Base-by-base conservation (phyloP, 176 grass and related monocot species). In the Zoysia japonica region DNA sequence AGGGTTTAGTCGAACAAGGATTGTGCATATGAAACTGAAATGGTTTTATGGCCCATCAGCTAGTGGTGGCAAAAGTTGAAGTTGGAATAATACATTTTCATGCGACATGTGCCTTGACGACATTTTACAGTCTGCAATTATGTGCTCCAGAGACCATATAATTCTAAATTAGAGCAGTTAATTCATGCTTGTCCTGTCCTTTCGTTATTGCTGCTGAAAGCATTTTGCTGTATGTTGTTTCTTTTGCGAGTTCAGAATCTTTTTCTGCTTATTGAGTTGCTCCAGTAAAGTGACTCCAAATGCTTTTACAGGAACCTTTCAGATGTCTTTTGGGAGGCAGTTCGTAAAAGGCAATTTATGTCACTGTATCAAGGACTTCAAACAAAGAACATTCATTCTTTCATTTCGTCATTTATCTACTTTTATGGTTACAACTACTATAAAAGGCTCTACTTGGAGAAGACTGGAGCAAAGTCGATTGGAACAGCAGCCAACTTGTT, bases 341-440 rank as follows among this genome's bases (percentile, higher is more conserved):
- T 99, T 78, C 80, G 68, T 80, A 89, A 89, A 53, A 78, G 69
- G 11, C 92, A 94, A 66, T 62, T 95, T 89, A 12, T 91, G 47
- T 99, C 96, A 15, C 86, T 99, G 9, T 99, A 99, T 44, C 96
- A 99, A 82, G 96, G 96, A n/a, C 78, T 99, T 44, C 83, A 80
- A 42, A 99, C 96, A 19, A 99, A 99, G 88, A 99, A 99, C 60
- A 53, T 99, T 11, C 96, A 99, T 80, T 90, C 96, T 41, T 98
- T 98, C 66, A 85, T 98, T 56, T 94, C 96, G 0, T 93, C 94
- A 16, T 99, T 99, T 40, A 81, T 93, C 77, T 99, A 95, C 80
- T 99, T 99, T 72, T 99, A 99, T 82, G 88, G 92, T 63, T 99
- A 99, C 84, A 95, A 86, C 75, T 99, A 90, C 78, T 99, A 93